Base-by-base conservation (phyloP, 2,329 filamentous ascomycete species). In the Chaetomium olivaceum region DNA sequence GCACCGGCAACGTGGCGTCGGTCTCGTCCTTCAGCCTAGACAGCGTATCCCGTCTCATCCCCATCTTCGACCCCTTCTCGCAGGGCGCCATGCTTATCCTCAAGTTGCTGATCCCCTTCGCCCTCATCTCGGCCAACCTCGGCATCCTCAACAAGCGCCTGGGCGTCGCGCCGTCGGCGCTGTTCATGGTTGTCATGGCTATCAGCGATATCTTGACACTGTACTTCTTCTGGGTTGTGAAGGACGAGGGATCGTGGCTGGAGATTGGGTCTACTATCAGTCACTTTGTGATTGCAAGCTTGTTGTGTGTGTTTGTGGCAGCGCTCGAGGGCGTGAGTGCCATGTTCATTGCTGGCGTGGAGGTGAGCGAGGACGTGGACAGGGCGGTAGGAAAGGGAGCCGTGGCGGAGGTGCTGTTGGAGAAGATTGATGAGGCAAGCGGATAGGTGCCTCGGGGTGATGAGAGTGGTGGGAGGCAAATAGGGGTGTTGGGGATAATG, bases 211-310 rank as follows among this genome's bases (percentile, higher is more conserved):
- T 97, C 58, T 83, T 98, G 76, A 98, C 95, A 3, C 83, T 99
- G 61, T 92, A 95, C 73, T 99, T 99, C 81, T 99, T 99, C 80
- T 99, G 92, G 88, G 92, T 97, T 73, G 95, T 99, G 55, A 91
- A 91, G 73, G 95, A 99, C 72, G 95, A 99, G 76, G 95, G 95
- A 0, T 95, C 91, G 25, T 99, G 95, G 95, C 80, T 99, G 66
- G 95, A 99, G 76, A 99, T 99, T 75, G 95, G 95, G 36, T 96
- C 92, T 31, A 97, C 92, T 3, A 99, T 99, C 71, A 96, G 88
- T 74, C 93, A 98, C 76, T 99, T 98, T 77, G 88, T 89, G 67
- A 98, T 99, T 79, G 94, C 93, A 21, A 97, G 92, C 77, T 77
- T 92, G 71, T 75, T 98, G 54, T 95, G 93, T 71, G 89, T 96